Percentiles rank a stretch among this genome's conserved stretches.
Conservation (phyloP, 2,329 filamentous ascomycete genomes). For the Colletotrichum lentis region DNA sequence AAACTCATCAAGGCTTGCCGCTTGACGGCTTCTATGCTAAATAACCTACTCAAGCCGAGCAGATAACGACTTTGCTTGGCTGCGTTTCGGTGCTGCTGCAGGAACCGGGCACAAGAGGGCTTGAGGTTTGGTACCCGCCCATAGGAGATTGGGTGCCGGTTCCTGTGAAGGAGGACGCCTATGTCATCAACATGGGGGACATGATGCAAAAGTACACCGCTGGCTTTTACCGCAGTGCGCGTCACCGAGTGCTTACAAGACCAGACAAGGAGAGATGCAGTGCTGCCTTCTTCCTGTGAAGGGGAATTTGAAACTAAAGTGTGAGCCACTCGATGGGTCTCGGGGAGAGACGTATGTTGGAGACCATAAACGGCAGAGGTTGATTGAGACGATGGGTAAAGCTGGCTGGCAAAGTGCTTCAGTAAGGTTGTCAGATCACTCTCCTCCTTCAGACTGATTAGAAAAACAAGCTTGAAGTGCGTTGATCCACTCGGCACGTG, state of each 20-base stretch:
- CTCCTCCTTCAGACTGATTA: too few relatives aligned
- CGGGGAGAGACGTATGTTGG: background rate
- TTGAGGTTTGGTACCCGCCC: conserved; percentile 44
- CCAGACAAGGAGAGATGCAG: conserved; percentile 42
- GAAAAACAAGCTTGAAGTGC: background rate
- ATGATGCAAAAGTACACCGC: conserved; percentile 47
- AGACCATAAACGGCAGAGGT: background rate
- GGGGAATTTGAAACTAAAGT: conserved; percentile 27
- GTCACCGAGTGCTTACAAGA: conserved; percentile 45
- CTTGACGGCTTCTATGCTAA: too few relatives aligned
- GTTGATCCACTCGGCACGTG: background rate
- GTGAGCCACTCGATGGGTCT: background rate
- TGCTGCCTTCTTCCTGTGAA: conserved; percentile 44
- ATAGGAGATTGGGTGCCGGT: conserved; percentile 45
- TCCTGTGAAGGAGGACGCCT: conserved; percentile 44
- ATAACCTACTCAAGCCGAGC: too few relatives aligned
- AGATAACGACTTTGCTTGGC: conserved; percentile 38
- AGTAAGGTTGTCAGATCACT: background rate
- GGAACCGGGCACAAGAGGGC: conserved; percentile 43
- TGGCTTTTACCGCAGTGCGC: conserved; percentile 45
- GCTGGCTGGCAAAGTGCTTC: background rate
- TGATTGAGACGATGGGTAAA: background rate
- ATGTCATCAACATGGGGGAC: conserved; percentile 51
- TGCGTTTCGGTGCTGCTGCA: conserved; percentile 45
- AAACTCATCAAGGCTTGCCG: too few relatives aligned